Percentiles rank a stretch among this genome's conserved stretches.
Conservation (phyloP, 495 filamentous ascomycete species). For the Penicillium chermesinum region DNA sequence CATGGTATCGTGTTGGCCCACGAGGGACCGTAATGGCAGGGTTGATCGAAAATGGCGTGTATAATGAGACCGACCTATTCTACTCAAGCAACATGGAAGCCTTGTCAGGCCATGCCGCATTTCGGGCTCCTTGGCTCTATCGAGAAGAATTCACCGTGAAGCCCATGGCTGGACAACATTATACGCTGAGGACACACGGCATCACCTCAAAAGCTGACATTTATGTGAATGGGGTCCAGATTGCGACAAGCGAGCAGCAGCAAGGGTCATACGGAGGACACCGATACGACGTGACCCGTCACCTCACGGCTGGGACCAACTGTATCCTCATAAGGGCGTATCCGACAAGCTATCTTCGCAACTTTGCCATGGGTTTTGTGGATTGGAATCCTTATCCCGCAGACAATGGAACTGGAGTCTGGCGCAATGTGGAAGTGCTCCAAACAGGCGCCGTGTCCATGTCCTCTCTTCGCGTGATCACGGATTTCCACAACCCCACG, state of each 20-base stretch:
- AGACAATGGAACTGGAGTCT: conserved; percentile 57
- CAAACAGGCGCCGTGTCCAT: conserved; percentile 52
- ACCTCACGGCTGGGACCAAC: conserved; percentile 37
- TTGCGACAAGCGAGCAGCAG: conserved; percentile 45
- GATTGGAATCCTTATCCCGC: conserved; percentile 64
- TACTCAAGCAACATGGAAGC: conserved; percentile 50
- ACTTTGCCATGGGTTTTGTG: conserved; percentile 56
- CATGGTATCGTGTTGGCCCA: conserved; percentile 50
- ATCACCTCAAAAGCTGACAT: conserved; percentile 59
- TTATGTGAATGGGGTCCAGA: conserved; percentile 51
- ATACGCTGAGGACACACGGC: conserved; percentile 52
- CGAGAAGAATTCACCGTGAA: conserved; percentile 50
- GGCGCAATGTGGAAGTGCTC: conserved; percentile 56
- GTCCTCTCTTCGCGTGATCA: conserved; percentile 44
- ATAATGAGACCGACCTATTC: conserved; percentile 52
- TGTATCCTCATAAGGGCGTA: conserved; percentile 49
- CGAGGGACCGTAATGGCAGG: conserved; percentile 56
- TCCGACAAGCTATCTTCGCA: conserved; percentile 54
- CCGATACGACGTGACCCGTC: conserved; percentile 47
- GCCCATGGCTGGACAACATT: conserved; percentile 36
- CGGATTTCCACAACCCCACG: conserved; percentile 29
- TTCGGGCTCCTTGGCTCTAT: conserved; percentile 56
- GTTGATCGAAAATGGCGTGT: conserved; percentile 48
- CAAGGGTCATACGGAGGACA: conserved; percentile 54
- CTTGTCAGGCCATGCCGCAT: conserved; percentile 38